A percentile compares a stretch with the other conserved stretches of the same genome.
phyloP scores from a whole-genome alignment of 345 rosid species.

The Carallia brachiata region DNA sequence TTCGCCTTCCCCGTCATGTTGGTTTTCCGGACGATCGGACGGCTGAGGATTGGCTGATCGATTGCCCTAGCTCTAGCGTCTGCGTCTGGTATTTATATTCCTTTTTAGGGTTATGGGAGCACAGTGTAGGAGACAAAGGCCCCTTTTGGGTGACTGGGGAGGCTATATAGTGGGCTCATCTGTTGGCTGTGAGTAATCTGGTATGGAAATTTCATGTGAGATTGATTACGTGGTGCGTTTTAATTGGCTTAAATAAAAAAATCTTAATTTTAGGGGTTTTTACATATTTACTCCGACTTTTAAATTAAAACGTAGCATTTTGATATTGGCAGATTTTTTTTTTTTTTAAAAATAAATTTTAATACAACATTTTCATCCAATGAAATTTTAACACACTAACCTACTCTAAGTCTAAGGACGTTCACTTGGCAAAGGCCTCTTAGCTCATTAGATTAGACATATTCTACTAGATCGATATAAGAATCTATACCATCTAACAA shows the following conservation, averaged over 20 bases:
- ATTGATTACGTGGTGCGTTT: background rate
- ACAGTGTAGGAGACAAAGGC: background rate
- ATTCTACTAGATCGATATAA: too few relatives aligned
- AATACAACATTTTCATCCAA: too few relatives aligned
- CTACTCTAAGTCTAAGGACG: too few relatives aligned
- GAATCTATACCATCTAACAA: too few relatives aligned
- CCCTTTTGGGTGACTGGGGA: background rate
- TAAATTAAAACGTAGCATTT: too few relatives aligned
- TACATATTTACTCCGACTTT: too few relatives aligned
- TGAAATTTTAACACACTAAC: too few relatives aligned
- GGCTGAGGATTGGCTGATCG: constrained; percentile 1
- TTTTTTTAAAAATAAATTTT: too few relatives aligned
- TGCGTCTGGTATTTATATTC: background rate
- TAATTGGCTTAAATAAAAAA: background rate
- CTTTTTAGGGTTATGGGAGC: background rate
- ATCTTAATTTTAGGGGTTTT: too few relatives aligned
- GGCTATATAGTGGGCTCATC: background rate
- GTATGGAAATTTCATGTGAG: background rate
- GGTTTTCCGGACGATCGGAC: background rate
- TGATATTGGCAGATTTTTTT: too few relatives aligned
- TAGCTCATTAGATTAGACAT: too few relatives aligned
- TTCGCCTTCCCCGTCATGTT: constrained; percentile 91
- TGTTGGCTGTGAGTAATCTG: background rate
- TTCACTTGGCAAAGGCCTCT: too few relatives aligned
- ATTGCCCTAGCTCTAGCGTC: background rate